Evolutionary conservation across 805 yeast species (phyloP).

Genomic region (Cyberlindnera misumaiensis): DNA sequence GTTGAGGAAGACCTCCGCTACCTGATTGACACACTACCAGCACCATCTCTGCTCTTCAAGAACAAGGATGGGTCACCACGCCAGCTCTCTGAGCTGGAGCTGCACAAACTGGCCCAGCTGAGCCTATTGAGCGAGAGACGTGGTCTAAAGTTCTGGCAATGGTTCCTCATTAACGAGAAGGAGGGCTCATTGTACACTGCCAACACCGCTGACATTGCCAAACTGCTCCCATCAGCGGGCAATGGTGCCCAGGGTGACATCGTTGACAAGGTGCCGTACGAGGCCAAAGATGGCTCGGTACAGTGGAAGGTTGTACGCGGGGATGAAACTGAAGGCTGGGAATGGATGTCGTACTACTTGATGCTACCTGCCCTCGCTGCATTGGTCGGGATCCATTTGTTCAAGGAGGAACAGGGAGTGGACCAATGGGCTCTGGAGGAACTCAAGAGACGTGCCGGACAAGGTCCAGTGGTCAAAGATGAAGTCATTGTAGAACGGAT

Average conservation of each 20-base stretch:
- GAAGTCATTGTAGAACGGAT: slow-evolving; percentile 75
- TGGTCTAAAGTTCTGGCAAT: slow-evolving; percentile 43
- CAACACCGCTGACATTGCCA: slow-evolving; percentile 55
- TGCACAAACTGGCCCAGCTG: slow-evolving; percentile 65
- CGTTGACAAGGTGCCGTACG: slow-evolving; percentile 78
- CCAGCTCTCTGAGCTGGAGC: slow-evolving; percentile 61
- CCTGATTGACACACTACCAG: slow-evolving; percentile 55
- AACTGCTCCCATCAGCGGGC: slow-evolving; percentile 41
- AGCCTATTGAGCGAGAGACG: slow-evolving; percentile 52
- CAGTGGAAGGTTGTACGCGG: slow-evolving; percentile 75
- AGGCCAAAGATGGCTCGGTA: slow-evolving; percentile 71
- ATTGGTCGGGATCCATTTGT: slow-evolving; percentile 43
- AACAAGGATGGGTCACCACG: slow-evolving; percentile 73
- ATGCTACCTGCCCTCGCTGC: slow-evolving; percentile 65
- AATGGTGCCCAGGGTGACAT: slow-evolving; percentile 50
- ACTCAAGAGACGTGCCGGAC: slow-evolving; percentile 68
- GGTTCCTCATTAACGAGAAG: slow-evolving; percentile 41
- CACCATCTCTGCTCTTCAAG: slow-evolving; percentile 59
- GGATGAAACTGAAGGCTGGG: slow-evolving; percentile 82
- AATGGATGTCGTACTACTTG: slow-evolving; percentile 59
- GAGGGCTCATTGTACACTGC: slow-evolving; percentile 50
- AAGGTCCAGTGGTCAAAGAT: slow-evolving; percentile 61
- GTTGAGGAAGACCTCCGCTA: slow-evolving; percentile 58
- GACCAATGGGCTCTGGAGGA: slow-evolving; percentile 82
- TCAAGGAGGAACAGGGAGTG: slow-evolving; percentile 44